A percentile compares a stretch with the other conserved stretches of the same genome.
phyloP scores from a whole-genome alignment of 495 filamentous ascomycete genomes.

The Daldinia childiae region DNA sequence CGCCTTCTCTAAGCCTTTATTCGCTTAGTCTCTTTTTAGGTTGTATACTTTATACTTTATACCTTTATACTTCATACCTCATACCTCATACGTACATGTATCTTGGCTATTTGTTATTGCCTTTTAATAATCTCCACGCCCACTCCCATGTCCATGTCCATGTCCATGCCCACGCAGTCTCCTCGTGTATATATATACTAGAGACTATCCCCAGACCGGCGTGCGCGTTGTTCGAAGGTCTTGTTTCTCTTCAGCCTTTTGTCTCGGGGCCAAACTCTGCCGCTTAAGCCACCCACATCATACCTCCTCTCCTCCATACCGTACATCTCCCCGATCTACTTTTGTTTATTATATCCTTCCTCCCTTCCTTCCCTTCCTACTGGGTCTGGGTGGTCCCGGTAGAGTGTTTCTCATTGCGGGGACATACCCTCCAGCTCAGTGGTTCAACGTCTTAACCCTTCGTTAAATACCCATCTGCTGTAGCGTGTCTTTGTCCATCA shows the following conservation, averaged over 20 bases:
- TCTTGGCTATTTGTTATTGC: slow-evolving; percentile 5
- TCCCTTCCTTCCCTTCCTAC: slow-evolving; percentile 3
- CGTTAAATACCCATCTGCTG: background rate
- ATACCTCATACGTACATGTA: background rate
- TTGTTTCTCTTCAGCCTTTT: slow-evolving; percentile 29
- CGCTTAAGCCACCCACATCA: slow-evolving; percentile 39
- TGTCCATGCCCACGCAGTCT: slow-evolving; percentile 2
- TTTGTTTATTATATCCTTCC: slow-evolving; percentile 33
- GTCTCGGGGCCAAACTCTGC: slow-evolving; percentile 26
- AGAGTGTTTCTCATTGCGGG: slow-evolving; percentile 10
- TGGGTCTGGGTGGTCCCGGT: slow-evolving; percentile 17
- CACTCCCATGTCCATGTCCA: no score
- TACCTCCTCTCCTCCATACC: slow-evolving; percentile 17
- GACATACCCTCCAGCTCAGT: slow-evolving; percentile 10
- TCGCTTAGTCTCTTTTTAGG: background rate
- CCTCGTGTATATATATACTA: slow-evolving; percentile 41
- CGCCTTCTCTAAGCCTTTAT: background rate
- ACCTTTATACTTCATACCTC: background rate
- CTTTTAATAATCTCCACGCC: slow-evolving; percentile 26
- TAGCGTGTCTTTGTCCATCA: background rate
- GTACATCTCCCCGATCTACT: slow-evolving; percentile 1
- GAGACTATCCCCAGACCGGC: slow-evolving; percentile 40
- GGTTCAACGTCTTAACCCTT: background rate
- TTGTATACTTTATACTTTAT: background rate
- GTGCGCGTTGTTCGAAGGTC: slow-evolving; percentile 17